Base-by-base conservation (phyloP, 176 grass and related monocot species). In the Triticum monococcum region DNA sequence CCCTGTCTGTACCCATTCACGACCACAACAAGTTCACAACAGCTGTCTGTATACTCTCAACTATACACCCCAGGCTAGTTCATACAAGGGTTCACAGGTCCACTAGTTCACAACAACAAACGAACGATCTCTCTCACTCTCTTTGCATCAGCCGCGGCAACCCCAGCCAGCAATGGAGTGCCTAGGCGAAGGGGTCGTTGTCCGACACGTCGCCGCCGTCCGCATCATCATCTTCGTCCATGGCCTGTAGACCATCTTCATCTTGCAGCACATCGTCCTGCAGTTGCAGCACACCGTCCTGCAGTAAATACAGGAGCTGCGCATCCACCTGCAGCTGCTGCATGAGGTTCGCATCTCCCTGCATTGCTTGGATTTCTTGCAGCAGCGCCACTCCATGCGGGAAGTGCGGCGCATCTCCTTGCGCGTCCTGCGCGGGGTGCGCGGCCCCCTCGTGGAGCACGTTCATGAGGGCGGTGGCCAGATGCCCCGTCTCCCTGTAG, bases 401-500 rank as follows among this genome's bases (percentile, higher is more conserved):
- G 13, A 50, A 13, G 46, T 14, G 46, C 46, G 46, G 46, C 13
- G 12, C 48, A 16, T 54, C 48, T 1, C 48, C 48, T 2, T 52
- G 48, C 48, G 1, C 14, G 48, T 5, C 50, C 5, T 54, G 50
- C 16, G 50, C 5, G 50, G 50, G 50, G 50, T 80, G 81, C 38
- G 76, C 67, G 33, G 87, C 89, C 3, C 84, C 84, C 31, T 54
- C 50, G 16, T 87, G 78, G 41, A 89, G 60, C 69, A 83, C 18
- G 25, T 84, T 71, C 62, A 87, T 60, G 74, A 85, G 50, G 50
- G 38, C 38, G 38, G 16, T 89, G 4, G 62, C 78, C 33, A 67
- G 5, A 54, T 91, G 87, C 83, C 68, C 75, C 81, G 87, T 80
- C 20, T 85, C 52, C 78, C 78, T 76, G 72, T 87, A 70, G 69